A percentile compares a stretch with the other conserved stretches of the same genome.
Evolutionary conservation across 2,329 filamentous ascomycete genomes (phyloP).

Genomic region (Fonsecaea pedrosoi): DNA sequence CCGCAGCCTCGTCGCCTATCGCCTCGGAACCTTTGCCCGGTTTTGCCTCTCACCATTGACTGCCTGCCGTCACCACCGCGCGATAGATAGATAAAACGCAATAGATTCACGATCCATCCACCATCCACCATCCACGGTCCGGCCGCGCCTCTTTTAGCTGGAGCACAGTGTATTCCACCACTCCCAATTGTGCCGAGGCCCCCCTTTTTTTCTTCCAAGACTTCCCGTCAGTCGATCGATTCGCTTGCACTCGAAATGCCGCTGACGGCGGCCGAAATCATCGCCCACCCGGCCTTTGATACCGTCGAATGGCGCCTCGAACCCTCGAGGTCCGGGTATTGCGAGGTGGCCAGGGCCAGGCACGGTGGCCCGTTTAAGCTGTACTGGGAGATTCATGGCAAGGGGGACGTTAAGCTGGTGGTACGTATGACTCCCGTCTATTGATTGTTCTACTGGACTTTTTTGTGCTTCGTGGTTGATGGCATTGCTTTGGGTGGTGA

Average conservation of each 20-base stretch:
- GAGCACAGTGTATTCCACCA: not conserved
- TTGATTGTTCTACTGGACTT: too few relatives aligned
- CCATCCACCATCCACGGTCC: too few relatives aligned
- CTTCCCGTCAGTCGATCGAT: too few relatives aligned
- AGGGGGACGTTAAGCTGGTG: slow-evolving; percentile 73
- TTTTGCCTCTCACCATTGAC: not conserved
- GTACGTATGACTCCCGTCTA: slow-evolving; percentile 59
- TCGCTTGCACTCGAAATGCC: slow-evolving; percentile 27
- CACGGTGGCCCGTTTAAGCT: slow-evolving; percentile 79
- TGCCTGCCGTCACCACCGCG: not conserved
- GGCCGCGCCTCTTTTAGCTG: too few relatives aligned
- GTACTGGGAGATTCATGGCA: slow-evolving; percentile 79
- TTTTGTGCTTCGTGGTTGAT: not conserved
- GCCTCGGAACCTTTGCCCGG: not conserved
- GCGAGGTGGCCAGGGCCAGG: slow-evolving; percentile 67
- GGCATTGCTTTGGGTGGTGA: too few relatives aligned
- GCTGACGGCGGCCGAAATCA: slow-evolving; percentile 45
- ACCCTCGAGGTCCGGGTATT: slow-evolving; percentile 66
- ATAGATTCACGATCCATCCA: too few relatives aligned
- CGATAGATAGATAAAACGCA: not conserved
- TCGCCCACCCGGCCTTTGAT: slow-evolving; percentile 45
- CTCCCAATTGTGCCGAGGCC: not conserved
- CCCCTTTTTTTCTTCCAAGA: too few relatives aligned
- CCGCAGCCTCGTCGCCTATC: not conserved
- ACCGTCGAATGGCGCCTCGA: slow-evolving; percentile 57